A percentile compares a stretch with the other conserved stretches of the same genome.
phyloP scores from a whole-genome alignment of 257 asterid genomes.

The Cinchona pubescens region DNA sequence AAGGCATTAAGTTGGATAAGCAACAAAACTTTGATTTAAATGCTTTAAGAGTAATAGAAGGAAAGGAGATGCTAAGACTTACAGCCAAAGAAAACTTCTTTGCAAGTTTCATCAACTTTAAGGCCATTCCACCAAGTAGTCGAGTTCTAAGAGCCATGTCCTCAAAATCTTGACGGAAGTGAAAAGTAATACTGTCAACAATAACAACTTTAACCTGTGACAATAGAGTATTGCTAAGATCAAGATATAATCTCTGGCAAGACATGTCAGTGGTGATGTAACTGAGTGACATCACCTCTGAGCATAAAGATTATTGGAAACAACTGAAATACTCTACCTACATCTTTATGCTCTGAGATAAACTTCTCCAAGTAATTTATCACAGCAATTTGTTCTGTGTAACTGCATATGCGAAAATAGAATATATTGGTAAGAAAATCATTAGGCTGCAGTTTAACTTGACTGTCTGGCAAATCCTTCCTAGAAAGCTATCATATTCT shows the following conservation, averaged over 20 bases:
- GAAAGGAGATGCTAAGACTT: conserved; percentile 27
- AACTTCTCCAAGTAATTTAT: conserved; percentile 83
- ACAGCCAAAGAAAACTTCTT: conserved; percentile 75
- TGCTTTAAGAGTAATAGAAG: neutral
- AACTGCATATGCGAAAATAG: conserved; percentile 84
- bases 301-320: no score
- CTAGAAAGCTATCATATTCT: conserved; percentile 56
- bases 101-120: conserved; percentile 88
- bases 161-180: conserved; percentile 93
- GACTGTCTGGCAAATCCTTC: conserved; percentile 48
- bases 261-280: no score
- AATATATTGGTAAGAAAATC: conserved; percentile 75
- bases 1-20: neutral
- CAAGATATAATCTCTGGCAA: conserved; percentile 3
- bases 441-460: conserved; percentile 45
- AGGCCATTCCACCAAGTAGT: conserved; percentile 77
- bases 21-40: no score
- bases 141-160: conserved; percentile 95
- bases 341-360: conserved; percentile 78
- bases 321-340: conserved; percentile 48
- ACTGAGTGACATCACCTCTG: no score
- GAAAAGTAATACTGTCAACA: conserved; percentile 90
- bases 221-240: conserved; percentile 1
- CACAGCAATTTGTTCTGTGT: conserved; percentile 86
- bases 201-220: conserved; percentile 76